Evolutionary conservation across 139 green algal species (phyloP).

Genomic region (Haematococcus lacustris): DNA sequence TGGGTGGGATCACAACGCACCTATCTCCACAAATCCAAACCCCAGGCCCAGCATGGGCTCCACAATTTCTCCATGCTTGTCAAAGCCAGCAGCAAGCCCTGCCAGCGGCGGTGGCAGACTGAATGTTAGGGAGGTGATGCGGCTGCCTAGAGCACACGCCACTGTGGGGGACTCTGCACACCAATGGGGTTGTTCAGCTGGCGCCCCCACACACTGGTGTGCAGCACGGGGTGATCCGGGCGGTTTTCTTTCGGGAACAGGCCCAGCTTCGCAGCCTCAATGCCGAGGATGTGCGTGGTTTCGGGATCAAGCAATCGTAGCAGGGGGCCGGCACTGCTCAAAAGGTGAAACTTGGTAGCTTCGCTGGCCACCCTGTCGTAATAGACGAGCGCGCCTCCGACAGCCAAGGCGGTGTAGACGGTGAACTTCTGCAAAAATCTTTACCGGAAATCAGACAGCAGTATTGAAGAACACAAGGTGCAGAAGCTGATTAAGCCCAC

Average conservation of each 20-base stretch:
- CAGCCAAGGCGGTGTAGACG: too few relatives aligned
- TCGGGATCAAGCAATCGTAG: conserved; percentile 76
- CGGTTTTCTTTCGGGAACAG: conserved; percentile 66
- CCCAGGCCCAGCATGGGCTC: conserved; percentile 75
- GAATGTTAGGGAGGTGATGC: too few relatives aligned
- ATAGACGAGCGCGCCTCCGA: too few relatives aligned
- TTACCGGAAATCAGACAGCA: too few relatives aligned
- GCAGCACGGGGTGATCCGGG: conserved; percentile 54
- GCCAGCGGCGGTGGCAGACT: too few relatives aligned
- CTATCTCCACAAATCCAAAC: conserved; percentile 93
- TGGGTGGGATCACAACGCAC: conserved; percentile 31
- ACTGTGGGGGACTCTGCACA: too few relatives aligned
- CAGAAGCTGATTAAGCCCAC: too few relatives aligned
- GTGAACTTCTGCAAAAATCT: too few relatives aligned
- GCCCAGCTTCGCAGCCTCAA: conserved; percentile 51
- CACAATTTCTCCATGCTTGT: conserved; percentile 89
- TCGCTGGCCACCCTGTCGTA: too few relatives aligned
- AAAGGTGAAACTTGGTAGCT: conserved; percentile 37
- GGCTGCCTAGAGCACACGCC: too few relatives aligned
- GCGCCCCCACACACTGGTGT: conserved; percentile 58
- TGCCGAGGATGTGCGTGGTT: conserved; percentile 62
- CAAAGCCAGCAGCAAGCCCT: conserved; percentile 94
- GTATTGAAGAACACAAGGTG: too few relatives aligned
- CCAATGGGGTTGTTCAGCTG: conserved; percentile 88
- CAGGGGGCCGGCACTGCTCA: conserved; percentile 37